Percentiles rank a stretch among this genome's conserved stretches.
Conservation (phyloP, 2,329 filamentous ascomycete genomes). For the Bipolaris zeicola region DNA sequence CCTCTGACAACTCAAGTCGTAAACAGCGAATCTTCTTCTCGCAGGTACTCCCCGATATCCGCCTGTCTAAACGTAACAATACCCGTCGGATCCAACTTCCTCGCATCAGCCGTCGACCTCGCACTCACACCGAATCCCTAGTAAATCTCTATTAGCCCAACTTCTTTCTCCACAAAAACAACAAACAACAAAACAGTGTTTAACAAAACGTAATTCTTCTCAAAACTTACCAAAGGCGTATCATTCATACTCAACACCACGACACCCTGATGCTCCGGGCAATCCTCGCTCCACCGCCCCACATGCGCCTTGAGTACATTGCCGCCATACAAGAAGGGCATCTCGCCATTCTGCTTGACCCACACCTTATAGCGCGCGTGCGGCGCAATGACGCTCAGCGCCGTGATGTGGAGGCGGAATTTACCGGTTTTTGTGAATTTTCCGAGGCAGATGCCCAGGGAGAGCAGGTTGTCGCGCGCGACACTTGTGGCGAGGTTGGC, state of each 20-base stretch:
- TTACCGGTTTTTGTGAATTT: slow-evolving; percentile 98
- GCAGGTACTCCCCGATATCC: slow-evolving; percentile 91
- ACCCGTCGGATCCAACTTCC: slow-evolving; percentile 85
- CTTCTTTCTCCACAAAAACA: too few species aligned
- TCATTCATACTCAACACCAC: slow-evolving; percentile 93
- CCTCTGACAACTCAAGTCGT: slow-evolving; percentile 51
- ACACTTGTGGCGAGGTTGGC: slow-evolving; percentile 91
- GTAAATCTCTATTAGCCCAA: neutral
- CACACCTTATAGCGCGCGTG: slow-evolving; percentile 97
- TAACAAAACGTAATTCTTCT: neutral
- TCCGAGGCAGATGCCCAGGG: slow-evolving; percentile 86
- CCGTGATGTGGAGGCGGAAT: slow-evolving; percentile 92
- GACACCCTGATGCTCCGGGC: slow-evolving; percentile 89
- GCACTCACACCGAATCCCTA: slow-evolving; percentile 91
- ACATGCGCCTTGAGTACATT: slow-evolving; percentile 85
- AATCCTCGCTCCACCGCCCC: slow-evolving; percentile 86
- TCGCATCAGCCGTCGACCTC: slow-evolving; percentile 81
- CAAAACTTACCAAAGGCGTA: slow-evolving; percentile 66
- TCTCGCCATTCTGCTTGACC: slow-evolving; percentile 94
- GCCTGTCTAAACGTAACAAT: slow-evolving; percentile 90
- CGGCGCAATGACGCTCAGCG: slow-evolving; percentile 84
- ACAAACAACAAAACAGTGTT: too few species aligned
- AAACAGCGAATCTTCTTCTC: slow-evolving; percentile 74
- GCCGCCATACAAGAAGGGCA: slow-evolving; percentile 95
- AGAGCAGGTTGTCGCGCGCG: slow-evolving; percentile 79